Evolutionary conservation across 352 stramenopile species (phyloP).

Genomic region (Hyaloperonospora brassicae): DNA sequence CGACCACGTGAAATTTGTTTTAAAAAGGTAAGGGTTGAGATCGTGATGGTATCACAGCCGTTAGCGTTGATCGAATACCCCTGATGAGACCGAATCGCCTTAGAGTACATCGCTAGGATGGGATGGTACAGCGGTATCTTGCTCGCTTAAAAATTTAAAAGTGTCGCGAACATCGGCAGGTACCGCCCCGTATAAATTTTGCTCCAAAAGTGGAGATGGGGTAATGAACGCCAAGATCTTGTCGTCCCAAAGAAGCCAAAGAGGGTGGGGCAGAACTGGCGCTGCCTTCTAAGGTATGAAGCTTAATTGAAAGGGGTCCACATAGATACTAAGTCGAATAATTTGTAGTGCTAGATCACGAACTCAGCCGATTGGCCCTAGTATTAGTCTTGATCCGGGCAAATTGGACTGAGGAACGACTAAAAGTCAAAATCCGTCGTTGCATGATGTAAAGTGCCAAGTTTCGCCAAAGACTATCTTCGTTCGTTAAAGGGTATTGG

Average conservation of each 20-base stretch:
- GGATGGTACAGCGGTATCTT: no score
- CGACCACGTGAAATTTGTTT: no score
- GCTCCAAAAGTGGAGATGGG: background rate
- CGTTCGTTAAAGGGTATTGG: background rate
- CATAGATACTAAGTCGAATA: background rate
- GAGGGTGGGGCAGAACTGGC: background rate
- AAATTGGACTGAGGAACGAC: background rate
- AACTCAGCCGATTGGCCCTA: background rate
- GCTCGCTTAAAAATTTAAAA: no score
- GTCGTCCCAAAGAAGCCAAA: background rate
- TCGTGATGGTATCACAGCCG: no score
- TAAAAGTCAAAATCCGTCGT: no score
- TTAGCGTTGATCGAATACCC: no score
- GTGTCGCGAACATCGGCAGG: no score
- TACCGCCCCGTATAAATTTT: background rate
- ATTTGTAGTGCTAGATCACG: background rate
- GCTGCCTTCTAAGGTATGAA: background rate
- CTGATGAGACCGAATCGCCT: no score
- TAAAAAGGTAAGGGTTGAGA: no score
- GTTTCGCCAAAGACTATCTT: background rate
- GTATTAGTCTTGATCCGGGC: background rate
- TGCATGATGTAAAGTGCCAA: background rate
- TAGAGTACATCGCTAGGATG: no score
- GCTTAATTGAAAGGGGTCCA: background rate
- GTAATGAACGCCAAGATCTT: background rate